Percentiles rank a stretch among this genome's conserved stretches.
phyloP scores from a whole-genome alignment of 139 green algal species.

The Nannochloris sp. region DNA sequence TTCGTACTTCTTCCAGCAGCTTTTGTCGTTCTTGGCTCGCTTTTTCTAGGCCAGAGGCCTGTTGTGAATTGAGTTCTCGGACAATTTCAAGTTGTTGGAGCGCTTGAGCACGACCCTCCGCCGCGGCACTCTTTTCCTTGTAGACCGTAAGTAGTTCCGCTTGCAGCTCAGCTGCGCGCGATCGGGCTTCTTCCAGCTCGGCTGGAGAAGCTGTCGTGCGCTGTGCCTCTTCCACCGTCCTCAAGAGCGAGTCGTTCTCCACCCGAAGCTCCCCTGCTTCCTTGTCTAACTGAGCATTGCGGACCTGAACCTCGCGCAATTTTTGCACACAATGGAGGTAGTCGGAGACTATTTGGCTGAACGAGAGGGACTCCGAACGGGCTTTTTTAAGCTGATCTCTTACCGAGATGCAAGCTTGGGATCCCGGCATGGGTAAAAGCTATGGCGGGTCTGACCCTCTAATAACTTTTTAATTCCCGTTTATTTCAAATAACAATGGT shows the following conservation, averaged over 20 bases:
- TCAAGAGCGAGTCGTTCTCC: constrained; percentile 42
- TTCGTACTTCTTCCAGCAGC: not conserved
- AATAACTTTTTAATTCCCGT: too few species aligned
- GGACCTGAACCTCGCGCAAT: constrained; percentile 52
- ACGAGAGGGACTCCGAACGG: constrained; percentile 28
- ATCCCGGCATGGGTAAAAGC: too few species aligned
- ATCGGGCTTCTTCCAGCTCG: not conserved
- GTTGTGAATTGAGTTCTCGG: not conserved
- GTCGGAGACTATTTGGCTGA: constrained; percentile 34
- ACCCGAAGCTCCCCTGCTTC: constrained; percentile 61
- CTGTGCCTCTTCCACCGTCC: constrained; percentile 12
- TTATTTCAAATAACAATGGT: too few species aligned
- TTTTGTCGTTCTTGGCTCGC: constrained; percentile 2
- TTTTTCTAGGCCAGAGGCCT: constrained; percentile 4
- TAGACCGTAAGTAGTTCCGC: constrained; percentile 36
- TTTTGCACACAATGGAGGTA: constrained; percentile 31
- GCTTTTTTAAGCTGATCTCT: constrained; percentile 10
- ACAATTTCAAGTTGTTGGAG: constrained; percentile 34
- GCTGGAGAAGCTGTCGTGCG: not conserved
- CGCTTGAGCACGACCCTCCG: constrained; percentile 35
- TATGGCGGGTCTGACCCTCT: too few species aligned
- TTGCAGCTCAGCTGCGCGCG: constrained; percentile 9
- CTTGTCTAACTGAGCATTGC: constrained; percentile 59
- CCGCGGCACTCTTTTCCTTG: constrained; percentile 34
- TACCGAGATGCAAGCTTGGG: too few species aligned